phyloP scores from a whole-genome alignment of 1,139 yeast genomes.

The Suhomyces maxii region DNA sequence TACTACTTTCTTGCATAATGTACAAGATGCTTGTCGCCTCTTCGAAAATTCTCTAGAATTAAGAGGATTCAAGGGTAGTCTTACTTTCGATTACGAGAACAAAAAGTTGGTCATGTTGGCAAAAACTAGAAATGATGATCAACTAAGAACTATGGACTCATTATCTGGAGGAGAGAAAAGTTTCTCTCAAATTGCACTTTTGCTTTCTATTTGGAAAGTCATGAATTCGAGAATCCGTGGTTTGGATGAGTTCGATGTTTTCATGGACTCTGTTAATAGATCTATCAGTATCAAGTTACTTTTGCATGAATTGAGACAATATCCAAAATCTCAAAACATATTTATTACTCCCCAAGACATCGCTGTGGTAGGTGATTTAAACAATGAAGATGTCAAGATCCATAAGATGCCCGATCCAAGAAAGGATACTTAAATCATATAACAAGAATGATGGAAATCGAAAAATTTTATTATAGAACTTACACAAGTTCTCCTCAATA shows the following conservation, averaged over 20 bases:
- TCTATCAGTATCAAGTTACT: conserved; percentile 76
- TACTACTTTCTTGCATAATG: conserved; percentile 36
- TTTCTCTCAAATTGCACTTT: conserved; percentile 83
- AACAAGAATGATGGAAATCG: not conserved
- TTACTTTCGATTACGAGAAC: conserved; percentile 60
- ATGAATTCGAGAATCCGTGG: conserved; percentile 89
- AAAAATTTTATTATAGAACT: not conserved
- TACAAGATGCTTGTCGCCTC: conserved; percentile 38
- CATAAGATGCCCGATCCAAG: conserved; percentile 68
- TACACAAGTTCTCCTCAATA: not conserved
- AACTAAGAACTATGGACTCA: conserved; percentile 71
- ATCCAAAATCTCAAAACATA: conserved; percentile 76
- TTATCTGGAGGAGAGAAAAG: conserved; percentile 97
- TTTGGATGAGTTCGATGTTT: conserved; percentile 95
- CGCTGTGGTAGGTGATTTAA: conserved; percentile 69
- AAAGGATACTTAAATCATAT: conserved; percentile 14
- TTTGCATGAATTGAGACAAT: conserved; percentile 60
- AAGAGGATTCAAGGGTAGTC: conserved; percentile 75
- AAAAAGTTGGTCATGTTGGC: conserved; percentile 56
- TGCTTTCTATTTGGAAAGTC: conserved; percentile 89
- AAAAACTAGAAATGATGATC: conserved; percentile 58
- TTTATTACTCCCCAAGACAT: conserved; percentile 95
- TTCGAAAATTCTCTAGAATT: conserved; percentile 61
- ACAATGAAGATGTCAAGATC: conserved; percentile 61
- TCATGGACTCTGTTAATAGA: conserved; percentile 93